Conservation (phyloP, 1,284 basidiomycete species). For the Boletus hoseneyae region DNA sequence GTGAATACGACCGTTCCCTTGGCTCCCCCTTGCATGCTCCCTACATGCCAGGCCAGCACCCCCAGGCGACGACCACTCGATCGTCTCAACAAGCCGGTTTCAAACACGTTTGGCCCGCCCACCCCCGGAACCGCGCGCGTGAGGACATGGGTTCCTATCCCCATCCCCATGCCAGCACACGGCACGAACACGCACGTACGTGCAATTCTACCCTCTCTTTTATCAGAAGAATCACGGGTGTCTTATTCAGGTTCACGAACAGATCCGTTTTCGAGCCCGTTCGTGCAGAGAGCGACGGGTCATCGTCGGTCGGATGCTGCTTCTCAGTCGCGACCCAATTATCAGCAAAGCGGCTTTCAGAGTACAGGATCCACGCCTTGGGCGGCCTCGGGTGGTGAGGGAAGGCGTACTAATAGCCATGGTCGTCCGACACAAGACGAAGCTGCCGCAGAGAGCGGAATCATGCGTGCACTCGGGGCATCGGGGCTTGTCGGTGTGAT, state of each 20-base stretch:
- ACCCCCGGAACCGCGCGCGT: constrained; percentile 21
- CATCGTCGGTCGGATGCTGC: constrained; percentile 2
- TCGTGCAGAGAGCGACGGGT: constrained; percentile 29
- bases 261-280: constrained; percentile 27
- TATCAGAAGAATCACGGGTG: background rate
- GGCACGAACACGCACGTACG: constrained; percentile 9
- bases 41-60: constrained; percentile 20
- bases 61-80: constrained; percentile 31
- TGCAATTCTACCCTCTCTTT: constrained; percentile 3
- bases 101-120: constrained; percentile 27
- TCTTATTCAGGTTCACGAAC: constrained; percentile 7
- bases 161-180: background rate
- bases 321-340: constrained; percentile 1
- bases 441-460: constrained; percentile 23
- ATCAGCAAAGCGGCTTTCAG: constrained; percentile 4
- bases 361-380: background rate
- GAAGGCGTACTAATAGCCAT: background rate
- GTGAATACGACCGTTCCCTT: constrained; percentile 31
- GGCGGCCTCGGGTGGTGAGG: constrained; percentile 1
- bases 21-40: constrained; percentile 6
- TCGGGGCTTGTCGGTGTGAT: constrained; percentile 29
- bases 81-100: constrained; percentile 27
- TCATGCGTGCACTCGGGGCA: constrained; percentile 29
- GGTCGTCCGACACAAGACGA: constrained; percentile 22
- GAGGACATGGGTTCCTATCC: constrained; percentile 11